phyloP scores from a whole-genome alignment of 1,139 yeast species.

The Yamadazyma oceani region DNA sequence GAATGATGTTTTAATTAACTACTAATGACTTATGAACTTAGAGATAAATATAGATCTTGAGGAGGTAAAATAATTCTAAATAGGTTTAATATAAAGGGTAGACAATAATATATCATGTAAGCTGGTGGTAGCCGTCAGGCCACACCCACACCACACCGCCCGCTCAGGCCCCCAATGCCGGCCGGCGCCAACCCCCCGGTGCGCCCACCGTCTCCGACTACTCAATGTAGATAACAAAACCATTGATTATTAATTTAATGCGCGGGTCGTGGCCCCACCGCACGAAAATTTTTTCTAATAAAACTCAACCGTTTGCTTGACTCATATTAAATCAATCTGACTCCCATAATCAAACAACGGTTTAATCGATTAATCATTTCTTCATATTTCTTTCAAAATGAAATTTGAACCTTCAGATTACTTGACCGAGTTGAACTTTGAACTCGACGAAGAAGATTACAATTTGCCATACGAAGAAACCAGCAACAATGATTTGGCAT shows the following conservation, averaged over 20 bases:
- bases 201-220: no score
- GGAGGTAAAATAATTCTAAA: background rate
- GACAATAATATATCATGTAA: no score
- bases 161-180: no score
- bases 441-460: constrained; percentile 21
- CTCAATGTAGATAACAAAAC: no score
- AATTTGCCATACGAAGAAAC: background rate
- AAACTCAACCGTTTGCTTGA: background rate
- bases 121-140: no score
- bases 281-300: background rate
- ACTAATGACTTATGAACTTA: constrained; percentile 1
- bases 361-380: no score
- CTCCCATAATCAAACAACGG: background rate
- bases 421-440: constrained; percentile 41
- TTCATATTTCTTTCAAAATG: constrained; percentile 20
- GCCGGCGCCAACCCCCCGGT: no score
- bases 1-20: no score
- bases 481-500: constrained; percentile 36
- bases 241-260: background rate
- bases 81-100: background rate
- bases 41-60: background rate
- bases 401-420: constrained; percentile 47
- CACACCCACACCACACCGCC: no score
- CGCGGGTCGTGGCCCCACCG: no score
- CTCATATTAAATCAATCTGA: background rate